Base-by-base conservation (phyloP, 2,329 filamentous ascomycete species). In the Cryphonectria radicalis region DNA sequence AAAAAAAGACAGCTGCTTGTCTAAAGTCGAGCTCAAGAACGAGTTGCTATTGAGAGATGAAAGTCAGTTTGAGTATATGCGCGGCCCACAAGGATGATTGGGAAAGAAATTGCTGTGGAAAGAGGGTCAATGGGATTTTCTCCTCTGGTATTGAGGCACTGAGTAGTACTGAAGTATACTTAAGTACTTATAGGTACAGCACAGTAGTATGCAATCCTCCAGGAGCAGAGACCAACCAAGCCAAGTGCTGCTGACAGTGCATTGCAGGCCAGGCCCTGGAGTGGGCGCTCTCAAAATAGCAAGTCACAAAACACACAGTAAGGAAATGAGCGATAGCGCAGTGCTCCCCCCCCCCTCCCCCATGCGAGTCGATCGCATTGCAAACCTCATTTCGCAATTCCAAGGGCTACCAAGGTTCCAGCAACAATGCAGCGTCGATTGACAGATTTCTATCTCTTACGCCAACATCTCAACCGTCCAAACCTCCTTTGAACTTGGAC, bases 261-360 rank as follows among this genome's bases (percentile, higher is more conserved):
- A 32, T 57, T 65, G 25, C 37, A 64, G 40, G 42, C 55, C 55
- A 32, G 55, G 55, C 55, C 55, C 55, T 28, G 55, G 28, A 13
- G n/a, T 32, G 53, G 40, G 63, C 7, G 8, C 46, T 50, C 63
- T 50, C 63, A 53, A 65, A 65, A 65, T 65, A 65, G 43, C 43
- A 46, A 14, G 63, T 50, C 28, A n/a, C 11, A 28, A 19, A 32
- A 32, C 28, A 13, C 42, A 19, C 42, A 50, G 63, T 25, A 17
- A 65, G 63, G 63, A 53, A 53, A 65, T 65, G 43, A 53, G 43
- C 63, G 25, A 32, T 53, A 46, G 42, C 43, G 43, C 63, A 53
- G 43, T 19, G 35, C 40, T n/a, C n/a, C 19, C 46, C 19, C 53
- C 53, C 46, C 43, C 19, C 43, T 19, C 43, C 43, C 22, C 53